Evolutionary conservation across 805 yeast species (phyloP), one percentile per base, ranked within the genome.

Genomic region (Candida nanaspora): DNA sequence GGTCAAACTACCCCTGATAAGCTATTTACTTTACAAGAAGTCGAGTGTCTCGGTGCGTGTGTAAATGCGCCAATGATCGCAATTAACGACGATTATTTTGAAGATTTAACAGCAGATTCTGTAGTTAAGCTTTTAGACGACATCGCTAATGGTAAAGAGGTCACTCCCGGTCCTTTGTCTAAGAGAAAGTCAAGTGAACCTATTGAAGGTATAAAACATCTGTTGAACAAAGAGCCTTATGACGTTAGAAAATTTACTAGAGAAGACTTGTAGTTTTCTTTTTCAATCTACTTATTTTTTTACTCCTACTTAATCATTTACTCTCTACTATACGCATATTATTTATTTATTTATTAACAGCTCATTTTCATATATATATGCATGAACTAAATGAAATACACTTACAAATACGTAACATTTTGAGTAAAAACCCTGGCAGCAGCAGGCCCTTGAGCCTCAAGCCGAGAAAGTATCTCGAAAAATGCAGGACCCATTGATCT

Each of bases 31-130:
- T 66, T 86, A 47, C 86, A 84, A 54, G 95, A 86, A 62, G 95
- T 86, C 47, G 95, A 86, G 66, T 86, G 95, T 65, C 75, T 85
- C 38, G 95, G 95, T 43, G 95, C 95, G 3, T 86, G 95, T 70
- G 88, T 86, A 38, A 86, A 86, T 61, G 95, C 85, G 7, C 95
- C 95, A 40, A 86, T 86, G 86, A 69, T 86, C 41, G 94, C 86
- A 46, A 66, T 86, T 40, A 85, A 84, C 62, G 95, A 86, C 63
- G 88, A 82, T 58, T 86, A 69, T 65, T 81, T 72, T 56, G 95
- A 86, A 66, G 95, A 86, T 62, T 72, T 86, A 63, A 82, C 89
- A 28, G 70, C 79, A 20, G 82, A 81, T 47, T 72, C 74, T 35
- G 76, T 83, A 22, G 72, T 74, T 28, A 69, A 72, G 45, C 60